Base-by-base conservation (phyloP, 345 rosid genomes). In the Alliaria petiolata region DNA sequence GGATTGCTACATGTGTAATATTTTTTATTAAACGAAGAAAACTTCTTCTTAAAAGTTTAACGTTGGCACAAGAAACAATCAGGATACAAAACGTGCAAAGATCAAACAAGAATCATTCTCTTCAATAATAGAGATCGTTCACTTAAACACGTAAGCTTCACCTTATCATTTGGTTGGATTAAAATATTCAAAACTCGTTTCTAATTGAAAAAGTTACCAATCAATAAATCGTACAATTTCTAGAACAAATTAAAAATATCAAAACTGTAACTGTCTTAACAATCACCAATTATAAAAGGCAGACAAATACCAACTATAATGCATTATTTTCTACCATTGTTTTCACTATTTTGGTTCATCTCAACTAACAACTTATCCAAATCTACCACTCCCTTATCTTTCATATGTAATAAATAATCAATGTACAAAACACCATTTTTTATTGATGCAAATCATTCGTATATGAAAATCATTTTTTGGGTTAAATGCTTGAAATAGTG, bases 141-240 rank as follows among this genome's bases (percentile, higher is more conserved):
- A 54, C 31, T 16, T 55, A 4, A 8, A 46, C 58, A 64, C 65
- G 77, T 64, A 36, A 72, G 17, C 63, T 36, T 54, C 14, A 46
- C 34, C 65, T 55, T 72, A 46, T 64, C 51, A 35, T 55, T 55
- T 72, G 63, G 25, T 35, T 5, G 13, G 57, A 19, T 64, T 64
- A 25, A 26, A 22, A 22, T 22, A 22, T 22, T 22, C 25, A 22
- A 22, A 22, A 22, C 25, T 22, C 3, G 3, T 22, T 22, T 22
- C 25, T 22, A 22, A n/a, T n/a, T n/a, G n/a, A n/a, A 49, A 71
- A 62, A 62, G 60, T 71, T 33, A 71, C 28, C 36, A 52, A 52
- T 43, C 54, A 71, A 15, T 22, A 22, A 62, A 20, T 20, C 49
- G 33, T 8, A 19, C 8, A 30, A 22, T n/a, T 61, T 39, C n/a